Evolutionary conservation across 2,329 filamentous ascomycete genomes (phyloP).

Genomic region (Sarocladiaceae sp.): DNA sequence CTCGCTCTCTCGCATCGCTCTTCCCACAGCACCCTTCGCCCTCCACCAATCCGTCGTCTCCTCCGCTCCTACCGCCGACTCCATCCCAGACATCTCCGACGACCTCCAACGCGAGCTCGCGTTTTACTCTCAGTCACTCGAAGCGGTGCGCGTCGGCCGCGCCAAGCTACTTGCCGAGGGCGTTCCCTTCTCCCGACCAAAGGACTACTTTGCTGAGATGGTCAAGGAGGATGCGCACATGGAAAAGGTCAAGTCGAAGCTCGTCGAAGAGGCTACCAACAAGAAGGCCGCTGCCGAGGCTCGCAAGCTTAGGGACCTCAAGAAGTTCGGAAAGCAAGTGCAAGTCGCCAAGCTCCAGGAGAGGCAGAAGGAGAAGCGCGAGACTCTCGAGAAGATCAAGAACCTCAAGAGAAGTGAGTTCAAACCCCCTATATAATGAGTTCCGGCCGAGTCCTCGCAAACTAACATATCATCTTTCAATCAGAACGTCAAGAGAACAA

Average conservation of each 20-base stretch:
- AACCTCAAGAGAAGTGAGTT: conserved; percentile 86
- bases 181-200: conserved; percentile 78
- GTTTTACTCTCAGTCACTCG: conserved; percentile 85
- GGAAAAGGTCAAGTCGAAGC: conserved; percentile 89
- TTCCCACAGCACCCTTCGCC: conserved; percentile 72
- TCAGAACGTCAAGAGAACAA: conserved; percentile 74
- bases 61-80: conserved; percentile 52
- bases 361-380: conserved; percentile 83
- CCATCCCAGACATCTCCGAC: conserved; percentile 79
- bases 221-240: conserved; percentile 98
- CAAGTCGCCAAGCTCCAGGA: conserved; percentile 95
- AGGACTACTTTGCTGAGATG: conserved; percentile 98
- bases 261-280: conserved; percentile 82
- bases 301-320: conserved; percentile 84
- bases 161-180: conserved; percentile 73
- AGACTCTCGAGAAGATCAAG: conserved; percentile 94
- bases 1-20: conserved; percentile 68
- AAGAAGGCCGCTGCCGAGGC: conserved; percentile 93
- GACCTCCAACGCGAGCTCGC: conserved; percentile 88
- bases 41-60: conserved; percentile 75
- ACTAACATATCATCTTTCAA: conserved; percentile 14
- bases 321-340: conserved; percentile 99
- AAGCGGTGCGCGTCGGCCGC: conserved; percentile 69
- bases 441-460: conserved; percentile 15
- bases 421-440: background rate